Evolutionary conservation across 2,329 filamentous ascomycete genomes (phyloP), one percentile per base, ranked within the genome.

Genomic region (Phialemoniopsis sp.): DNA sequence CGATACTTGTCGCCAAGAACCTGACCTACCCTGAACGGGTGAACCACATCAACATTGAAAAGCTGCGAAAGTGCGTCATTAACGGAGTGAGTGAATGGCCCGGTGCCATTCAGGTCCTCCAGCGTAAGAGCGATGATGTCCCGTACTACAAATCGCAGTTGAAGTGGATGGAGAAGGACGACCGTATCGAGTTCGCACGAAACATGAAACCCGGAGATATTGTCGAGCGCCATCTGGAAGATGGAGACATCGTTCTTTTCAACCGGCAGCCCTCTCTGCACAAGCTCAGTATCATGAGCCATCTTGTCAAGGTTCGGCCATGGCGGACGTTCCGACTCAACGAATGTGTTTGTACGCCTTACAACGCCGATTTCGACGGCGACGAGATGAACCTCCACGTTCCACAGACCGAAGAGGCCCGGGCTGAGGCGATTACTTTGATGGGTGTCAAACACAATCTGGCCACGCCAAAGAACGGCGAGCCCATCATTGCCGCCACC

Each of bases 351-450:
- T 98, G 93, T 64, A 90, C 87, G 45, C 93, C 93, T 4, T 98
- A 98, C 72, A 98, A 98, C 53, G 93, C 93, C 40, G 93, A 98
- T 77, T 98, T 98, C 51, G 93, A 98, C 54, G 93, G 93, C 44
- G 93, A 98, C 53, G 93, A 98, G 63, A 98, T 98, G 93, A 98
- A 98, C 53, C 67, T 98, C 35, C 93, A 98, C 64, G 90, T 98
- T 13, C 93, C 93, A 3, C 93, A 98, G 59, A 97, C 93, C 0
- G 93, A 98, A 66, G 93, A 98, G 63, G 91, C 93, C 10, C 80
- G 93, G 41, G 88, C 91, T 3, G 93, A 98, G 63, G 93, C 93
- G 1, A 94, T 94, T 54, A 89, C 91, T 50, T 69, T 98, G 35
- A 98, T 98, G 93, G 93, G 93, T 32, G 90, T 98, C 40, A 95